Evolutionary conservation across 108 stramenopile genomes (phyloP).

Genomic region (Cyclotella atomus): DNA sequence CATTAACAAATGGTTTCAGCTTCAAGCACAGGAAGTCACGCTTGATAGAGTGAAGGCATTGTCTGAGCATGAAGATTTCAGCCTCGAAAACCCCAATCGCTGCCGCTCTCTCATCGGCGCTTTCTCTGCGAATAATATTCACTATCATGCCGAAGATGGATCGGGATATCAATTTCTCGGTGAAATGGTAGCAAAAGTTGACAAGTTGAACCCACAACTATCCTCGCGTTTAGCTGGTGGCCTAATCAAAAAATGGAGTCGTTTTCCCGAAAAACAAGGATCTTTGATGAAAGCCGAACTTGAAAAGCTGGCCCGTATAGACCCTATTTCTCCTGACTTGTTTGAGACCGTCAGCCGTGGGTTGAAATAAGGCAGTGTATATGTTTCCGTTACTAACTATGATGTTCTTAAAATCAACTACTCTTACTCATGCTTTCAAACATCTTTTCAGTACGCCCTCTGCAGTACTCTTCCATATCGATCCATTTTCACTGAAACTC

Average conservation of each 20-base stretch:
- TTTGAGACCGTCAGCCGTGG: constrained; percentile 58
- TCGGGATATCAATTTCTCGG: constrained; percentile 77
- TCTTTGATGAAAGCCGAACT: constrained; percentile 49
- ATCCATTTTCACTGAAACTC: constrained; percentile 4
- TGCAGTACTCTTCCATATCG: constrained; percentile 26
- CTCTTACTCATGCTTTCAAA: constrained; percentile 38
- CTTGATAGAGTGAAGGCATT: constrained; percentile 47
- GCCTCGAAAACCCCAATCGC: constrained; percentile 80
- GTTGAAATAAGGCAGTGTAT: constrained; percentile 49
- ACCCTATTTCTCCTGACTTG: constrained; percentile 53
- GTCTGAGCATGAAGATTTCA: constrained; percentile 73
- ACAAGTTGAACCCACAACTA: constrained; percentile 65
- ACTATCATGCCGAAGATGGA: constrained; percentile 81
- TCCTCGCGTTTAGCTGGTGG: constrained; percentile 64
- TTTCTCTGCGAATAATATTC: constrained; percentile 64
- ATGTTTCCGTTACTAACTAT: too few species aligned
- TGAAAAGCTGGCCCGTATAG: constrained; percentile 39
- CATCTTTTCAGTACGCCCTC: constrained; percentile 43
- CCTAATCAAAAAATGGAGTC: constrained; percentile 59
- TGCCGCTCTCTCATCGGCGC: constrained; percentile 65
- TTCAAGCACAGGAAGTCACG: constrained; percentile 60
- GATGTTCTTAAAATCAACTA: too few species aligned
- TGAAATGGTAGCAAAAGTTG: constrained; percentile 47
- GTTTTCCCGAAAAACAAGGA: constrained; percentile 40
- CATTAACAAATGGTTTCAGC: constrained; percentile 64